A percentile compares a stretch with the other conserved stretches of the same genome.
Conservation (phyloP, 2,329 filamentous ascomycete genomes). For the Penicillium rolfsii region DNA sequence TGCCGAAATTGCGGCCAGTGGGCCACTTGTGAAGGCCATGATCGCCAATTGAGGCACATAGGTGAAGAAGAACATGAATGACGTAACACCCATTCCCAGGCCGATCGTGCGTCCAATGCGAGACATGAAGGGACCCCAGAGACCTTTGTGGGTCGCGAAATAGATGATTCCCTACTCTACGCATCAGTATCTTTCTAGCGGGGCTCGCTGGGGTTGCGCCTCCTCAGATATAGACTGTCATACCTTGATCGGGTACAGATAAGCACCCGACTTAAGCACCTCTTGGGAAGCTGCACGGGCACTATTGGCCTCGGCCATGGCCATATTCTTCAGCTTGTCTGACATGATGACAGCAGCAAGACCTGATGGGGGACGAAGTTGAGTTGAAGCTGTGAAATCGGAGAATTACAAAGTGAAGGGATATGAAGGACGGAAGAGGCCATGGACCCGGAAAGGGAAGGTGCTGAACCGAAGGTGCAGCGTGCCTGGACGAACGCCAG, state of each 20-base stretch:
- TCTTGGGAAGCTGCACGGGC: slow-evolving; percentile 66
- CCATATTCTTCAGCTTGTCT: slow-evolving; percentile 60
- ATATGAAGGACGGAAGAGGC: not conserved
- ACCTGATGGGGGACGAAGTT: not conserved
- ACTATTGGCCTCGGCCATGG: slow-evolving; percentile 70
- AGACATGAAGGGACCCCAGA: slow-evolving; percentile 63
- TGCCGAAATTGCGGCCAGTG: slow-evolving; percentile 64
- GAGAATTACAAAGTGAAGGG: not conserved
- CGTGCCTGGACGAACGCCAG: not conserved
- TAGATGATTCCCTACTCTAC: slow-evolving; percentile 60
- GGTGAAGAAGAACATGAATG: slow-evolving; percentile 83
- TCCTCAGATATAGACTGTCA: slow-evolving; percentile 4
- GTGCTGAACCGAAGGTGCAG: not conserved
- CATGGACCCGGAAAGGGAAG: not conserved
- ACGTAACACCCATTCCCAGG: slow-evolving; percentile 72
- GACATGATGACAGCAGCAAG: slow-evolving; percentile 33
- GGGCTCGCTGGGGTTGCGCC: too few relatives aligned
- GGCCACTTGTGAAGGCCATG: slow-evolving; percentile 82
- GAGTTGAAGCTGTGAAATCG: not conserved
- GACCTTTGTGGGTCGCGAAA: slow-evolving; percentile 59
- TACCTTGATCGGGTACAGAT: slow-evolving; percentile 81
- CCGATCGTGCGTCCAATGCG: slow-evolving; percentile 65
- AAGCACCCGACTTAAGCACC: slow-evolving; percentile 75
- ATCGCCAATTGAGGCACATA: slow-evolving; percentile 84
- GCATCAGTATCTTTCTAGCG: not conserved